phyloP scores from a whole-genome alignment of 2,329 filamentous ascomycete genomes.

The Paracoccidioides brasiliensis region DNA sequence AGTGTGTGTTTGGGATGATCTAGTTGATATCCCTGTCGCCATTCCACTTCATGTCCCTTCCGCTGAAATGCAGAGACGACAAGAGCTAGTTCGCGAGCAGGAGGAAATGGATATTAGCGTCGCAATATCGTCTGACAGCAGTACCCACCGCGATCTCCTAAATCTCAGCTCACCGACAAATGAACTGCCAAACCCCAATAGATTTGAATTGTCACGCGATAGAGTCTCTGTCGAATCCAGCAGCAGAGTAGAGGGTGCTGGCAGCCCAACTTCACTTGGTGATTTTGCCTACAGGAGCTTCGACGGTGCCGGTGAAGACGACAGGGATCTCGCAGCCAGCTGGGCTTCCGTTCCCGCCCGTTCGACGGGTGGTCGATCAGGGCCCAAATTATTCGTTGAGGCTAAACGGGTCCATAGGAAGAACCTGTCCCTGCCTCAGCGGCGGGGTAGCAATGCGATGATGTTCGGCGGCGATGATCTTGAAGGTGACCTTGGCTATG shows the following conservation, averaged over 20 bases:
- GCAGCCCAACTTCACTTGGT: constrained; percentile 24
- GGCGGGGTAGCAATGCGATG: constrained; percentile 27
- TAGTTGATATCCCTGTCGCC: constrained; percentile 89
- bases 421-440: constrained; percentile 30
- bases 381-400: constrained; percentile 10
- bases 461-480: constrained; percentile 58
- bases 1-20: constrained; percentile 95
- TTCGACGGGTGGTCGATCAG: constrained; percentile 15
- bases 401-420: constrained; percentile 13
- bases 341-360: constrained; percentile 27
- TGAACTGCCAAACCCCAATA: constrained; percentile 60
- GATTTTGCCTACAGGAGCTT: constrained; percentile 20
- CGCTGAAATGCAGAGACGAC: constrained; percentile 64
- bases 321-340: constrained; percentile 24
- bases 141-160: constrained; percentile 52
- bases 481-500: constrained; percentile 88
- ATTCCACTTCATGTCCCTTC: constrained; percentile 78
- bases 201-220: constrained; percentile 52
- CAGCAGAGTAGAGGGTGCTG: constrained; percentile 16
- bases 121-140: constrained; percentile 43
- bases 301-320: constrained; percentile 18
- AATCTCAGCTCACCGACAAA: constrained; percentile 42
- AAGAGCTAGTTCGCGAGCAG: constrained; percentile 41
- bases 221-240: constrained; percentile 25
- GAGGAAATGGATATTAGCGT: constrained; percentile 90